Conservation (phyloP, 2,329 filamentous ascomycete species). For the Mariannaea elegans region DNA sequence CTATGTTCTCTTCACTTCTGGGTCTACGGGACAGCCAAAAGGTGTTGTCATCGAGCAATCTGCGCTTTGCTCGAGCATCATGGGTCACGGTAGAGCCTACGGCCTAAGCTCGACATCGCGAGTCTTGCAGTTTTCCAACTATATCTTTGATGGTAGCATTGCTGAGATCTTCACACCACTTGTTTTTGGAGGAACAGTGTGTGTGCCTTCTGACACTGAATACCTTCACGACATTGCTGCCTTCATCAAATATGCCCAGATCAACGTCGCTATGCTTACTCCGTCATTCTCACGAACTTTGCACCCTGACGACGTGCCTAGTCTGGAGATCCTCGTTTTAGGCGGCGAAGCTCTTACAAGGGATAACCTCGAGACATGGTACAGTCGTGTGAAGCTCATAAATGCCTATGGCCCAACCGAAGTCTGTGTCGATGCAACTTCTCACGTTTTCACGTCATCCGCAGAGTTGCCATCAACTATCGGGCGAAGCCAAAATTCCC, state of each 20-base stretch:
- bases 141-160: constrained; percentile 51
- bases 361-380: constrained; percentile 21
- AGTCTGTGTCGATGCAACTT: constrained; percentile 17
- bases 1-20: constrained; percentile 60
- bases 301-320: constrained; percentile 2
- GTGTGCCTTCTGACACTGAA: constrained; percentile 48
- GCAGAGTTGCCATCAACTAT: constrained; percentile 11
- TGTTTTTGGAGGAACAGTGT: constrained; percentile 49
- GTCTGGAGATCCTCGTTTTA: constrained; percentile 12
- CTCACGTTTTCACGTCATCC: constrained; percentile 7
- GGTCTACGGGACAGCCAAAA: constrained; percentile 63
- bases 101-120: constrained; percentile 11
- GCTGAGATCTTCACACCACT: constrained; percentile 51
- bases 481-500: constrained; percentile 21
- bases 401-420: constrained; percentile 24
- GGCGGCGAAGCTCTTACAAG: constrained; percentile 20
- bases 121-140: constrained; percentile 39
- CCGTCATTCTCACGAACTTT: constrained; percentile 12
- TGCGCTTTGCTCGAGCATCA: constrained; percentile 6
- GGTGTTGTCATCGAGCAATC: constrained; percentile 51
- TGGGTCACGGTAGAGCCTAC: constrained; percentile 5
- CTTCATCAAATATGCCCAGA: neutral
- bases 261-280: constrained; percentile 6
- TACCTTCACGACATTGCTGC: constrained; percentile 21
- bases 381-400: constrained; percentile 5